Conservation (phyloP, 2,329 filamentous ascomycete genomes). For the Beauveria sp. region DNA sequence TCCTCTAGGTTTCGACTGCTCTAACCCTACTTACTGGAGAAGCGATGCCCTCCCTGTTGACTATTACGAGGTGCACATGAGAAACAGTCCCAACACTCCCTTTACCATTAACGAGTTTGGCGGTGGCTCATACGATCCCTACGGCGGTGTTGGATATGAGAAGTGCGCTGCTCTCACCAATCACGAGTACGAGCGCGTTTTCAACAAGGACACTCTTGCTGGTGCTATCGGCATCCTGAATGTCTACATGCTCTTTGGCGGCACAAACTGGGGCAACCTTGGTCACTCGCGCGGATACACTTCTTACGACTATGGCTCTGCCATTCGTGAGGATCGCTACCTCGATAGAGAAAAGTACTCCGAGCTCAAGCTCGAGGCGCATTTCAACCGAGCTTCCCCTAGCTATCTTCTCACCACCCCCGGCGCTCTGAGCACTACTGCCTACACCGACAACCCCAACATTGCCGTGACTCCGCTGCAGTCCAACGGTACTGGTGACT, state of each 20-base stretch:
- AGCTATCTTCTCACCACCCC: conserved; percentile 53
- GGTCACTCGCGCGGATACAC: conserved; percentile 55
- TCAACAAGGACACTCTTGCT: conserved; percentile 64
- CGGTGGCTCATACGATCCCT: conserved; percentile 60
- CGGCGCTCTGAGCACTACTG: conserved; percentile 9
- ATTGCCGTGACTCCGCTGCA: conserved; percentile 54
- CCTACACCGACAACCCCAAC: conserved; percentile 30
- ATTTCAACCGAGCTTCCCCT: conserved; percentile 62
- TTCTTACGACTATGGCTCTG: conserved; percentile 39
- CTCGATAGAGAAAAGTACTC: conserved; percentile 64
- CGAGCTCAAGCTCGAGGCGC: conserved; percentile 63
- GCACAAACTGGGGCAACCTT: conserved; percentile 72
- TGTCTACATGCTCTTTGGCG: conserved; percentile 67
- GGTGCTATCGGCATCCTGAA: conserved; percentile 58
- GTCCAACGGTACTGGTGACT: conserved; percentile 38
- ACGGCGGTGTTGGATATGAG: conserved; percentile 62
- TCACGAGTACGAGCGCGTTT: conserved; percentile 62
- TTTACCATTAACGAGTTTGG: conserved; percentile 58
- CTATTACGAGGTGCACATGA: conserved; percentile 45
- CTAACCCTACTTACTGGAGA: conserved; percentile 47
- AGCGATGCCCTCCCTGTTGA: conserved; percentile 45
- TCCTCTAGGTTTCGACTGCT: conserved; percentile 35
- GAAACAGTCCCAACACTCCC: conserved; percentile 56
- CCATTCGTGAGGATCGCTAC: conserved; percentile 57
- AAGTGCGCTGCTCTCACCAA: conserved; percentile 56